Conservation (phyloP, 768 basidiomycete species). For the Kockovaella imperatae region DNA sequence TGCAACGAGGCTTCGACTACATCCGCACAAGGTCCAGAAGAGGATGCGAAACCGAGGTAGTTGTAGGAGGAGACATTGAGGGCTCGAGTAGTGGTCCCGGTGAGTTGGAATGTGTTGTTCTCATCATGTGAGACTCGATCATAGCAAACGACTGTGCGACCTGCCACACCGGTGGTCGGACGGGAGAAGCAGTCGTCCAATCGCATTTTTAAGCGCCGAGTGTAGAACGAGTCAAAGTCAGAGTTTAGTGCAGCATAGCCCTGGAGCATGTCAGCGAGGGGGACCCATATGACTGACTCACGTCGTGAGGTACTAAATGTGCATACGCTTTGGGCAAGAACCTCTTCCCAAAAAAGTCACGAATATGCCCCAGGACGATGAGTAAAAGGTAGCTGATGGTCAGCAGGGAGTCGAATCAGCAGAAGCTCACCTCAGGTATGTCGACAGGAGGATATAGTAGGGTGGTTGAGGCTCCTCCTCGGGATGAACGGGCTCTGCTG, state of each 20-base stretch:
- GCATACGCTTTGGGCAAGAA: constrained; percentile 61
- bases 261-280: constrained; percentile 46
- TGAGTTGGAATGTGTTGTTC: constrained; percentile 64
- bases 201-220: constrained; percentile 83
- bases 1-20: constrained; percentile 76
- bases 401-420: too few relatives aligned
- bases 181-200: constrained; percentile 93
- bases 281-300: constrained; percentile 47
- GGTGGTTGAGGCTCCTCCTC: constrained; percentile 68
- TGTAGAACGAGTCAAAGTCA: constrained; percentile 99
- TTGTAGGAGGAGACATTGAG: constrained; percentile 98
- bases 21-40: constrained; percentile 85
- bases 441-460: constrained; percentile 82
- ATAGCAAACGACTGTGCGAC: constrained; percentile 76
- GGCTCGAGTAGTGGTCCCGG: constrained; percentile 70
- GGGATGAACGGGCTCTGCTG: constrained; percentile 36
- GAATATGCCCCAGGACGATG: constrained; percentile 81
- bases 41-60: constrained; percentile 96
- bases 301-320: constrained; percentile 75
- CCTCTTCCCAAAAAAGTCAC: constrained; percentile 90
- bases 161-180: constrained; percentile 89
- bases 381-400: constrained; percentile 70
- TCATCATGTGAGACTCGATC: constrained; percentile 78
- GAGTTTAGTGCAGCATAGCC: constrained; percentile 95
- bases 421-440: constrained; percentile 56